Evolutionary conservation across 768 basidiomycete species (phyloP), one percentile per base, ranked within the genome.

Genomic region (Panaeolus papilionaceus): DNA sequence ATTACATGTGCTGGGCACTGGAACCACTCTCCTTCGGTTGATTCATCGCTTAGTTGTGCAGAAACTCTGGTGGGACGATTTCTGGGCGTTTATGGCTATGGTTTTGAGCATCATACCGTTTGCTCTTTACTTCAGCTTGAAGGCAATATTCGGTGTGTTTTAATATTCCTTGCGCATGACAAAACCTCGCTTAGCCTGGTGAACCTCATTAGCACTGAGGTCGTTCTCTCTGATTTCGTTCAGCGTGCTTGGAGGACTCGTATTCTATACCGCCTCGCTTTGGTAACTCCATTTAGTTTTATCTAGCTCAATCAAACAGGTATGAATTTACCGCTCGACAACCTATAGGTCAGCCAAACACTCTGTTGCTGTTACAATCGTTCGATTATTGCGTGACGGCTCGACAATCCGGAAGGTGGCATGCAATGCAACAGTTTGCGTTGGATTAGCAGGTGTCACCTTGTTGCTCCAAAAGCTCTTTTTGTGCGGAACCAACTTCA

Each of bases 311-410:
- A 47, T 18, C n/a, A 47, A 47, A 47, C 45, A n/a, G 2, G 45
- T n/a, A 16, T 16, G 2, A 18, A 16, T 47, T 47, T 18, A 47
- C 16, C 16, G n/a, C 2, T 20, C 12, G 23, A 45, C 33, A 20
- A 47, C 51, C 7, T 4, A 4, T 33, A 70, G 69, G 67, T 42
- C 69, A 4, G 67, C 69, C 7, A 40, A 67, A 45, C 37, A 68
- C 26, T 66, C 66, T 16, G 69, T 70, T 14, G 58, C 64, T 38
- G 69, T 68, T 11, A 70, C 69, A 28, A 70, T 70, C 38, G 67
- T 70, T n/a, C 51, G 69, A 37, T 45, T 70, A 7, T 37, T 66
- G 9, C 40, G 44, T 7, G 28, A 37, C 28, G 64, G 67, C 23
- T 18, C 47, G 12, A 47, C 8, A 14, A 14, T 38, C 12, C 64